A percentile compares a stretch with the other conserved stretches of the same genome.
These are phyloP conservation scores for Sungouiella thailandica DNA, from an alignment of 805 yeast genomes.

Conservation along the genomic window DNA sequence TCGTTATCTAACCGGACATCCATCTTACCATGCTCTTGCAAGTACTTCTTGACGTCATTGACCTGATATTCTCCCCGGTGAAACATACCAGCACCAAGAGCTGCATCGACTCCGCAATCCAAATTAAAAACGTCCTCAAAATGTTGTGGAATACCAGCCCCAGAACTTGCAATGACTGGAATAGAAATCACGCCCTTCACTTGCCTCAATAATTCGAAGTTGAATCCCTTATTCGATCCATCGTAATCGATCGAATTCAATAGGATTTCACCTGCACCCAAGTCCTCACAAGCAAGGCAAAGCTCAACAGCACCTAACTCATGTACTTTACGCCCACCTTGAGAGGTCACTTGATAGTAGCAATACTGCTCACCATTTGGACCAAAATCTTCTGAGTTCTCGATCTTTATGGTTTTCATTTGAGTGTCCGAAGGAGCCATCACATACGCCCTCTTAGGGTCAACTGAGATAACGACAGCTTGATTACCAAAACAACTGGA, in stretches of 20 bases:
- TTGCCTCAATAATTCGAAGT: constrained; percentile 75
- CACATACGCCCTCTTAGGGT: constrained; percentile 85
- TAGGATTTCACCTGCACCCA: constrained; percentile 95
- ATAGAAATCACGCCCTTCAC: constrained; percentile 72
- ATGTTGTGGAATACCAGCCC: constrained; percentile 93
- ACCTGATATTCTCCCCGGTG: constrained; percentile 94
- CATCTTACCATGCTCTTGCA: constrained; percentile 50
- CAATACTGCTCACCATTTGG: constrained; percentile 87
- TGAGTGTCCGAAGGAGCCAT: constrained; percentile 51
- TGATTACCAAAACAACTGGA: constrained; percentile 91
- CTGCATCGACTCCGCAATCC: constrained; percentile 87
- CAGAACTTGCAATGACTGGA: constrained; percentile 96
- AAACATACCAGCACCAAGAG: constrained; percentile 98
- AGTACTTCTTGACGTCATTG: constrained; percentile 67
- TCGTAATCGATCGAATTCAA: constrained; percentile 95
- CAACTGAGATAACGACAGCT: constrained; percentile 98
- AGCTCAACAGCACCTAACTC: constrained; percentile 91
- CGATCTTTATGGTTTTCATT: constrained; percentile 62
- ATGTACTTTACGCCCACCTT: constrained; percentile 86
- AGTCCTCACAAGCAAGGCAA: constrained; percentile 79
- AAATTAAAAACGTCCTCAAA: constrained; percentile 77
- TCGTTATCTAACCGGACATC: constrained; percentile 64
- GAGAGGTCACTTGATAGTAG: constrained; percentile 93
- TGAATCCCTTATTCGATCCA: constrained; percentile 93
- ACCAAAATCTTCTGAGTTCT: constrained; percentile 48